Evolutionary conservation across 2,329 filamentous ascomycete species (phyloP).

Genomic region (Microdochium bolleyi): DNA sequence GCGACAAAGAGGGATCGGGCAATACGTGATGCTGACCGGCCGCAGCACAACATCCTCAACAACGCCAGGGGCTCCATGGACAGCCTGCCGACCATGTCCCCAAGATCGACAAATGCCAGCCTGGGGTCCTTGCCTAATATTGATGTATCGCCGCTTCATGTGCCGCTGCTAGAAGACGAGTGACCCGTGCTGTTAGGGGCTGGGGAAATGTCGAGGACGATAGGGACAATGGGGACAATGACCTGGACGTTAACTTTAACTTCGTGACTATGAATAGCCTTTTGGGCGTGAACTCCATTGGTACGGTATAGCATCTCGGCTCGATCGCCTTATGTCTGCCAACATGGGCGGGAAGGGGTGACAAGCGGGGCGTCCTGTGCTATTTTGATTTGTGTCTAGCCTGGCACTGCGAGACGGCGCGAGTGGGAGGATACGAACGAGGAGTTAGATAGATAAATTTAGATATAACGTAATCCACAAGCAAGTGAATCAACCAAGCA

Average conservation of each 20-base stretch:
- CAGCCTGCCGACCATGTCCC: background rate
- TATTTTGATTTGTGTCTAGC: background rate
- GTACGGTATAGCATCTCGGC: background rate
- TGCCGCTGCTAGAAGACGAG: background rate
- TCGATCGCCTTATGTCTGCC: background rate
- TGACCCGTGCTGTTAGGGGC: no score
- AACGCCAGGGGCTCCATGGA: background rate
- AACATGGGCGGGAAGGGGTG: background rate
- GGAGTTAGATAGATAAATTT: background rate
- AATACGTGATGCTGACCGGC: background rate
- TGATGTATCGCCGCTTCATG: background rate
- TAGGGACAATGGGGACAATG: background rate
- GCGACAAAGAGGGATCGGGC: background rate
- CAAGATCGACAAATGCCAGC: background rate
- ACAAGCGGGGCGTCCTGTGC: background rate
- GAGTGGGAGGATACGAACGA: background rate
- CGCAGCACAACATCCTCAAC: background rate
- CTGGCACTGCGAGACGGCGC: background rate
- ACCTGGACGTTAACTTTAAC: background rate
- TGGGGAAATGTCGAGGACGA: background rate
- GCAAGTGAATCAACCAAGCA: no score
- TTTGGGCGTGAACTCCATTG: background rate
- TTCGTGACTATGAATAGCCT: background rate
- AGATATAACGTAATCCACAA: no score
- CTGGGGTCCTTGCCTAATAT: background rate